phyloP scores from a whole-genome alignment of 108 stramenopile species.

The Pelagomonas calceolata region DNA sequence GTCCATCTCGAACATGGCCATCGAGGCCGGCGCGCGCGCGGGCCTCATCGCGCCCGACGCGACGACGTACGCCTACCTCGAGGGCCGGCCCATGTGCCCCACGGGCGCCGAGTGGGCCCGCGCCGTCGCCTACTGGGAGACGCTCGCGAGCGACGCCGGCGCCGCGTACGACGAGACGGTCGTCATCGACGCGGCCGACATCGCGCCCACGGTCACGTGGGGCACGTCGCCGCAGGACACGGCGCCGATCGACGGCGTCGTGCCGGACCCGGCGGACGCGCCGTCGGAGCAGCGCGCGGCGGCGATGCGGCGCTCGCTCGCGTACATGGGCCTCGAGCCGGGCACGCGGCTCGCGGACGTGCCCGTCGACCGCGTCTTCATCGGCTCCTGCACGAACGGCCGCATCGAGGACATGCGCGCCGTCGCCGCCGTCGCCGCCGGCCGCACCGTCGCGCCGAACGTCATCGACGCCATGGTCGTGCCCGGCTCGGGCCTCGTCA shows the following conservation, averaged over 20 bases:
- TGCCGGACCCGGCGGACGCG: constrained; percentile 54
- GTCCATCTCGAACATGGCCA: constrained; percentile 89
- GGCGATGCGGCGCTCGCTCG: constrained; percentile 65
- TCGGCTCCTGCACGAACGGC: constrained; percentile 87
- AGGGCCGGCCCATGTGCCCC: constrained; percentile 83
- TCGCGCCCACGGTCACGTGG: constrained; percentile 87
- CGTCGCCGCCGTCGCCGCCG: constrained; percentile 75
- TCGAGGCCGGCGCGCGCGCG: constrained; percentile 84
- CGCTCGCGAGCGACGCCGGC: constrained; percentile 59
- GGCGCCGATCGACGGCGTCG: constrained; percentile 60
- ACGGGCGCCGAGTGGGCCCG: constrained; percentile 70
- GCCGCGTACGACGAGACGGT: constrained; percentile 72
- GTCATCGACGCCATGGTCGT: constrained; percentile 81
- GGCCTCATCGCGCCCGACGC: constrained; percentile 85
- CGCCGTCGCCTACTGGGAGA: constrained; percentile 75
- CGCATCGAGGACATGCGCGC: constrained; percentile 85
- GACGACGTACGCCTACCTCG: constrained; percentile 73
- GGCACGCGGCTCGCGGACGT: constrained; percentile 64
- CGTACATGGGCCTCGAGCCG: constrained; percentile 79
- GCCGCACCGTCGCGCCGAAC: constrained; percentile 63
- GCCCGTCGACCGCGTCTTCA: constrained; percentile 74
- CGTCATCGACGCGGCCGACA: constrained; percentile 69
- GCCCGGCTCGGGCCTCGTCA: constrained; percentile 82
- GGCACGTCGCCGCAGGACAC: constrained; percentile 84
- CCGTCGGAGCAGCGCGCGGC: constrained; percentile 54